Evolutionary conservation across 2,329 filamentous ascomycete genomes (phyloP), one percentile per base, ranked within the genome.

Genomic region (Trichoderma oligosporum): DNA sequence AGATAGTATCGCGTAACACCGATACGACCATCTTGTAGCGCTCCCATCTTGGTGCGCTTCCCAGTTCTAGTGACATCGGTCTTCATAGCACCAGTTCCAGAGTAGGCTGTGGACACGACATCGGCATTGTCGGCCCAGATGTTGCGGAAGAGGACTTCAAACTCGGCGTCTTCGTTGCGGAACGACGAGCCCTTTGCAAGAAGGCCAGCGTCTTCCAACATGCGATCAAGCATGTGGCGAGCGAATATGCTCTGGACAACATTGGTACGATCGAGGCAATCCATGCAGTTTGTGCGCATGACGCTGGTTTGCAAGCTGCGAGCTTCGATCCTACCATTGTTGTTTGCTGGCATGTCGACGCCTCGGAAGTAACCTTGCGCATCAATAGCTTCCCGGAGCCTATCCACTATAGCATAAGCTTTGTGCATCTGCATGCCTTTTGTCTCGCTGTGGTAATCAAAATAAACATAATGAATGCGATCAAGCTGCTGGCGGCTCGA

Each of bases 111-210:
- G 16, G 92, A 96, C 31, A 99, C 92, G 22, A 95, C 88, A 71
- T 99, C 94, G 56, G 95, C 94, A 67, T 99, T 99, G 74, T 99
- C 94, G 27, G 94, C 94, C 94, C 94, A 99, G 14, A 97, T 80
- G 73, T 97, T 97, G 64, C 94, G 90, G 83, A 97, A 99, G 58
- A 97, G 77, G 65, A 88, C 80, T 72, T 97, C 92, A 70, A 99
- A 99, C 1, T 81, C 83, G 11, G 81, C 76, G 67, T 97, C 91
- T 65, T 91, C 88, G 58, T 81, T 77, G 39, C 86, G 85, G 64
- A 94, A 92, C 20, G 82, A 85, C 66, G 93, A 84, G 56, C 91
- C 91, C 24, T 84, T 82, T 52, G 82, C 74, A 65, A 97, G 82
- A 51, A 97, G 76, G 33, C 92, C 92, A 3, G 91, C 76, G 65